Base-by-base conservation (phyloP, 2,329 filamentous ascomycete genomes). In the Fusarium mundagurra region DNA sequence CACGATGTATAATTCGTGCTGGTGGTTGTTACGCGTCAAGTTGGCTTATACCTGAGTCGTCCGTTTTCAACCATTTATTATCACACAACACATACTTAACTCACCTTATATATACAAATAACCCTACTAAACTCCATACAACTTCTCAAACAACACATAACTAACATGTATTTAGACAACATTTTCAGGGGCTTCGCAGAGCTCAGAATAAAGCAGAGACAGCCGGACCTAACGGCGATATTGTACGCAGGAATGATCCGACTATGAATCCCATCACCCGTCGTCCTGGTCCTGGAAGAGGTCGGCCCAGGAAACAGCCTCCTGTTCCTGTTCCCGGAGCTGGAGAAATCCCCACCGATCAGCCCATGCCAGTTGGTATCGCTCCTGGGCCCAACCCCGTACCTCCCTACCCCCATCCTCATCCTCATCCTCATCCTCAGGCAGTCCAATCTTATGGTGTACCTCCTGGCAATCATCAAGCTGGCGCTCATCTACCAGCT, bases 251-350 rank as follows among this genome's bases (percentile, higher is more conserved):
- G 66, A 45, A 82, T 62, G 88, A 91, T 75, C 89, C 89, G 14
- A 86, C 86, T 1, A 61, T 83, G 71, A 90, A 91, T 65, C 89
- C 89, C 58, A 90, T 91, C 75, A 90, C 88, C n/a, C 84, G 89
- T 22, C 85, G 89, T 33, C 89, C 89, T 8, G 89, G 89, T 0
- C 89, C 89, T 8, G 88, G 89, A 18, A 85, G 89, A 50, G 88
- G 88, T 5, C 84, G 89, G 12, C 87, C 88, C 0, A 83, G 85
- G 61, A 90, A 90, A 77, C 80, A 82, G 45, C 80, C 81, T n/a
- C 73, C 76, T 44, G 74, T 61, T 47, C 43, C 73, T 27, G 61
- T 67, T 3, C n/a, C 55, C 29, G 72, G 72, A 27, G 47, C 54
- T 55, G 68, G 64, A n/a, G 63, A 74, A 61, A 58, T 43, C 41